Base-by-base conservation (phyloP, 139 green algal species). In the Ostreobium quekettii region DNA sequence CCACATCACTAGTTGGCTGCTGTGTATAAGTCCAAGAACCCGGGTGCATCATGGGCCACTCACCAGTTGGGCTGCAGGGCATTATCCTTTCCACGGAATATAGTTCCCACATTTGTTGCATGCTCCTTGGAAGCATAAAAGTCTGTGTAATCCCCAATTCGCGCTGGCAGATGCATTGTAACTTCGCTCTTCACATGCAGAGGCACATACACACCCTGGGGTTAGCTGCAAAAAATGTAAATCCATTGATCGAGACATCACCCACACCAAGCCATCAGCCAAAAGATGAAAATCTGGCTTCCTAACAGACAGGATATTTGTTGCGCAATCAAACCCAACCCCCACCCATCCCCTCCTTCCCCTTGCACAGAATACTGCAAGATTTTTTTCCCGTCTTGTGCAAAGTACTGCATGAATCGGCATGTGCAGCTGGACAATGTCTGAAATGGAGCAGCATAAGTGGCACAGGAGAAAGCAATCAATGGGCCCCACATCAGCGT, bases 131-230 rank as follows among this genome's bases (percentile, higher is more conserved):
- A 94, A 35, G 79, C 81, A 73, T 96, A 98, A 58, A 98, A 98
- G 80, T 98, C 92, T 2, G 92, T 98, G 82, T 96, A 98, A 79
- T 96, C 90, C 0, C 89, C 87, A 31, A 97, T 85, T 5, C 26
- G 4, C 0, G 77, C 77, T 2, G 92, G 92, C 56, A 97, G 70
- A 47, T 83, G 76, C 86, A 97, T 91, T 2, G 26, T 36, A 1
- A 88, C 91, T 2, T 82, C 66, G 11, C 33, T 59, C 81, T 89
- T 78, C 35, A 15, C 8, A 11, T 6, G 19, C 42, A 53, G 19
- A 19, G 42, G 19, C 11, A 53, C 15, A 53, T 53, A 19, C 42
- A 26, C 19, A n/a, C n/a, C n/a, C n/a, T n/a, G n/a, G n/a, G n/a
- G n/a, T n/a, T n/a, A n/a, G n/a, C n/a, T n/a, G n/a, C n/a, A n/a